These are phyloP conservation scores for Botrytis fragariae DNA, from an alignment of 2,329 filamentous ascomycete species.

Conservation along the genomic window DNA sequence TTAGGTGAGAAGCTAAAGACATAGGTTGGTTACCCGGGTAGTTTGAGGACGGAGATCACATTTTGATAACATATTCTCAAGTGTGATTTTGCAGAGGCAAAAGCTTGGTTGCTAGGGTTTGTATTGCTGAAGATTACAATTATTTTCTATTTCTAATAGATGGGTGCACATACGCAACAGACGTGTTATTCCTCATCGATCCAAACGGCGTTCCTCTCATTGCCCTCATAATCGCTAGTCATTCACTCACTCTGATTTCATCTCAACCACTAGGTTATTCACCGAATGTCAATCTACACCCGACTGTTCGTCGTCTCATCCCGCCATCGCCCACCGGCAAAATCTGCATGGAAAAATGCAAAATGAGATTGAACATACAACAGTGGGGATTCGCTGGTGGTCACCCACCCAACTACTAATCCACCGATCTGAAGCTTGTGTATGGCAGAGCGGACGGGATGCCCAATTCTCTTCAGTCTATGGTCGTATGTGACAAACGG, in stretches of 20 bases:
- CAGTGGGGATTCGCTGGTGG: background rate
- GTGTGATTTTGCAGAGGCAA: background rate
- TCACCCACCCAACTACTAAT: constrained; percentile 10
- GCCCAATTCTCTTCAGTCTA: too few species aligned
- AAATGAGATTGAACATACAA: background rate
- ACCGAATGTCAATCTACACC: background rate
- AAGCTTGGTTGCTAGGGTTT: background rate
- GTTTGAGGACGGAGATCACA: background rate
- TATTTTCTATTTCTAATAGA: background rate
- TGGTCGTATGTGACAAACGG: background rate
- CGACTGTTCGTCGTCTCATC: background rate
- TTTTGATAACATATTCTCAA: background rate
- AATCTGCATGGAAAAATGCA: background rate
- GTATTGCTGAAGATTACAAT: background rate
- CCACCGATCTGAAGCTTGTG: constrained; percentile 7
- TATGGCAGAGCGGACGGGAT: constrained; percentile 9
- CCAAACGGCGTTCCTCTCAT: background rate
- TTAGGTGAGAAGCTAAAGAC: background rate
- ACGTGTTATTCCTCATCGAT: background rate
- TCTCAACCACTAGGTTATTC: background rate
- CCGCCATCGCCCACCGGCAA: background rate
- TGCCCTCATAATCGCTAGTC: background rate
- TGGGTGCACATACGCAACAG: background rate
- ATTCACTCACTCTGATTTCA: background rate
- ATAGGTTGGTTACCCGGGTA: background rate